phyloP scores from a whole-genome alignment of 192 early-diverging fungal species.

The Geranomyces michiganensis region DNA sequence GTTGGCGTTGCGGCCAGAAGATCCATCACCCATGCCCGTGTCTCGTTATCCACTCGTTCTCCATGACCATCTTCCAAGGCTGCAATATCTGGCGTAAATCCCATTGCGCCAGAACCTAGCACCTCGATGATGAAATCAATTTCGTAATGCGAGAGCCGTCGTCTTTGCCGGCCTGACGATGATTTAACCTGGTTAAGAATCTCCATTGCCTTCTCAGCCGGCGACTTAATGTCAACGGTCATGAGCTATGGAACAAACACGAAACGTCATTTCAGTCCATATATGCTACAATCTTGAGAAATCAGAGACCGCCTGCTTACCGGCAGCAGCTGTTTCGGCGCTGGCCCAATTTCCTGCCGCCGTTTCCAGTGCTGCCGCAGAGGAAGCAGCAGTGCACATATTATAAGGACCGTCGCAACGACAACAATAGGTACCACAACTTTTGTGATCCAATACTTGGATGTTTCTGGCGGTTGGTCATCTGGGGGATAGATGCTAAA shows the following conservation, averaged over 20 bases:
- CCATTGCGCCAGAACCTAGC: constrained; percentile 14
- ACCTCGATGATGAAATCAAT: constrained; percentile 38
- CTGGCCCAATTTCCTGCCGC: background rate
- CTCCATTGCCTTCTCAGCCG: constrained; percentile 32
- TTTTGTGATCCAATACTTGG: background rate
- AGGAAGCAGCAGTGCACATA: background rate
- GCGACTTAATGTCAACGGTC: constrained; percentile 22
- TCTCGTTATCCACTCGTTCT: constrained; percentile 30
- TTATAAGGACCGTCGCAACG: background rate
- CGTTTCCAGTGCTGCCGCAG: constrained; percentile 4
- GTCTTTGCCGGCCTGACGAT: background rate
- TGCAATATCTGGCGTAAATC: constrained; percentile 23
- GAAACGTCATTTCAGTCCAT: too few relatives aligned
- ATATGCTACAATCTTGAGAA: background rate
- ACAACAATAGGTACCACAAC: background rate
- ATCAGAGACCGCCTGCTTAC: too few relatives aligned
- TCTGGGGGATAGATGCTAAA: background rate
- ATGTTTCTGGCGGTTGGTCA: background rate
- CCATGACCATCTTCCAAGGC: constrained; percentile 29
- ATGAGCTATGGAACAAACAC: background rate
- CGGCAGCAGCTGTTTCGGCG: constrained; percentile 1
- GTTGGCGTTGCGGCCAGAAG: constrained; percentile 18
- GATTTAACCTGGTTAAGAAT: constrained; percentile 14
- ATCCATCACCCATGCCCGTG: constrained; percentile 32
- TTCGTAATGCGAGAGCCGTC: constrained; percentile 18